These are phyloP conservation scores for Puccinia polysora DNA, from an alignment of 1,284 basidiomycete species.

Conservation along the genomic window DNA sequence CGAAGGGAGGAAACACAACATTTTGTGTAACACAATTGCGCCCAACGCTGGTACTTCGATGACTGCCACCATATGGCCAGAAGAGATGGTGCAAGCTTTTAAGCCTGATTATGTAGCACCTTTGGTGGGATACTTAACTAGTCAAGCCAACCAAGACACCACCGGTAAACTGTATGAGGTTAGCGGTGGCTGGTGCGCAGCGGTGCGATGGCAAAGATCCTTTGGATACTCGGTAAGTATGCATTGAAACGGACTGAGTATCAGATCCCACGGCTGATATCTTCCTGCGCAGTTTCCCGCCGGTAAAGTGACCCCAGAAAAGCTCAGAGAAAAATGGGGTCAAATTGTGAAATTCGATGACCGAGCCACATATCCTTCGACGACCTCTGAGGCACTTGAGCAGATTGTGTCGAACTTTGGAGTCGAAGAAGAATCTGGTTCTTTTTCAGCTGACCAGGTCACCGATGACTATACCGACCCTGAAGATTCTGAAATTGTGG, in stretches of 20 bases:
- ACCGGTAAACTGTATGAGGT: conserved; percentile 81
- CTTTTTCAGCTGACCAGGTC: conserved; percentile 45
- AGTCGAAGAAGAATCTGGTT: conserved; percentile 58
- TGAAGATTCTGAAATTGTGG: conserved; percentile 79
- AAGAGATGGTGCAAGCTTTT: conserved; percentile 90
- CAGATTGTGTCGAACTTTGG: conserved; percentile 72
- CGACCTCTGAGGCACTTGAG: conserved; percentile 60
- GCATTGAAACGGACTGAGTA: neutral
- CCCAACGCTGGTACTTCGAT: conserved; percentile 74
- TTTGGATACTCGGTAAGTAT: conserved; percentile 60
- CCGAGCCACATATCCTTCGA: conserved; percentile 67
- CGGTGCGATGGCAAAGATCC: conserved; percentile 87
- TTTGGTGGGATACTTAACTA: conserved; percentile 82
- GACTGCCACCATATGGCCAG: conserved; percentile 62
- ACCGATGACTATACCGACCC: conserved; percentile 63
- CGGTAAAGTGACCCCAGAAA: conserved; percentile 73
- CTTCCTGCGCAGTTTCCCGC: conserved; percentile 62
- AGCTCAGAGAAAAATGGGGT: conserved; percentile 71
- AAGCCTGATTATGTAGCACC: conserved; percentile 92
- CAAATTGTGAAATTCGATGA: conserved; percentile 74
- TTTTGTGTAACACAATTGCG: conserved; percentile 80
- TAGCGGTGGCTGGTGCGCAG: conserved; percentile 84
- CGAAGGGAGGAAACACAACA: conserved; percentile 87
- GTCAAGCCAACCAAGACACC: conserved; percentile 70
- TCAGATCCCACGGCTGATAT: neutral